phyloP scores from a whole-genome alignment of 768 basidiomycete species.

The Boletus patriciae region DNA sequence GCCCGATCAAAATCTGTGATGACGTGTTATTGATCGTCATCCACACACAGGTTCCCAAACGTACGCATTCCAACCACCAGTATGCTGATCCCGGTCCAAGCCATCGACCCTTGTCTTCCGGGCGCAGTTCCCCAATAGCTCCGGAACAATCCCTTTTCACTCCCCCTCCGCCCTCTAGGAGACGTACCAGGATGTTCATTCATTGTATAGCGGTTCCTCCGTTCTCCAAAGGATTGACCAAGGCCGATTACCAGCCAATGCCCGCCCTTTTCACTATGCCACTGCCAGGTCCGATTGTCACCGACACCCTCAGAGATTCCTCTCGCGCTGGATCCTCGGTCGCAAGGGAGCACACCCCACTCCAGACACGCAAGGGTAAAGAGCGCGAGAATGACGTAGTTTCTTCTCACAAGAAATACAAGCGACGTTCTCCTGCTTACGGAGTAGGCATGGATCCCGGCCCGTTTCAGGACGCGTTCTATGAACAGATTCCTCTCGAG shows the following conservation, averaged over 20 bases:
- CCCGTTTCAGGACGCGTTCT: conserved; percentile 12
- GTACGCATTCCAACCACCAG: background rate
- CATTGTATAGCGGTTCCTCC: conserved; percentile 23
- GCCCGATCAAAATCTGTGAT: conserved; percentile 2
- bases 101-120: background rate
- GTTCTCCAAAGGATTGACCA: conserved; percentile 23
- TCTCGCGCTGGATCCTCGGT: background rate
- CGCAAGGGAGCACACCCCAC: background rate
- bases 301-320: background rate
- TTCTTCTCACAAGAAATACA: background rate
- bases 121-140: conserved; percentile 7
- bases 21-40: conserved; percentile 5
- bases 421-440: background rate
- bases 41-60: background rate
- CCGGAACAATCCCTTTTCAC: conserved; percentile 29
- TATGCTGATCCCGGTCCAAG: conserved; percentile 7
- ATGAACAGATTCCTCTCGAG: conserved; percentile 15
- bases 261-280: background rate
- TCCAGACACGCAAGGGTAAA: conserved; percentile 22
- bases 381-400: conserved; percentile 11
- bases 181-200: conserved; percentile 11
- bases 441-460: background rate
- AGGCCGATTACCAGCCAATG: conserved; percentile 18
- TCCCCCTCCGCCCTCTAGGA: conserved; percentile 22
- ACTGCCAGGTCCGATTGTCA: background rate